Base-by-base conservation (phyloP, 192 early-diverging fungal species). In the Phycomyces blakesleeanus region DNA sequence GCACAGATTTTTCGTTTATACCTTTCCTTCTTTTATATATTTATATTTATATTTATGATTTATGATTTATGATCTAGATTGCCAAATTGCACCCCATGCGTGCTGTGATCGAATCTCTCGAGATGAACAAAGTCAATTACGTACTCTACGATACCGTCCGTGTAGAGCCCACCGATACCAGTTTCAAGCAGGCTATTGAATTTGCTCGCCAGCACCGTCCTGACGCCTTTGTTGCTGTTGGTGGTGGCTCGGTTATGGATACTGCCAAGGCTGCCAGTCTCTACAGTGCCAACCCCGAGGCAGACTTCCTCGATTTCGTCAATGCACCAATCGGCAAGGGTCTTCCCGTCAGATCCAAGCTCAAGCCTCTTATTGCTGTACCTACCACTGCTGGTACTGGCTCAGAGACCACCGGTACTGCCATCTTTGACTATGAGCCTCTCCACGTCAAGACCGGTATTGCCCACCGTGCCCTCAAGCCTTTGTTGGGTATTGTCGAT, bases 291-390 rank as follows among this genome's bases (percentile, higher is more conserved):
- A 90, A 91, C 71, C 86, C 87, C 15, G 85, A 93, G 1, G 91
- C 89, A 6, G 90, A 93, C 44, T 83, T 95, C 54, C 63, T 95
- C 59, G 93, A 94, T 68, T 95, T 95, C 79, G 93, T 95, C 58
- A 95, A 95, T 65, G 88, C 90, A 0, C 93, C 93, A 12, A 91
- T 95, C 75, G 93, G 93, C 41, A 89, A 89, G 69, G 93, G 93
- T 10, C 79, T 81, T 26, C 81, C 89, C 7, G 83, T 92, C 8
- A 76, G 86, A 74, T 87, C 89, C 57, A 71, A 82, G 18, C 69
- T 95, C 62, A 80, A 85, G 59, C 91, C 93, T 5, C 72, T 95
- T 65, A 91, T 95, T 66, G 90, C 90, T 20, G 77, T 82, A 50
- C 75, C 71, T 18, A 79, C 74, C 29, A 75, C 77, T 11, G 75